Evolutionary conservation across 2,329 filamentous ascomycete genomes (phyloP), one percentile per base, ranked within the genome.

Genomic region (Colletotrichum tropicale): DNA sequence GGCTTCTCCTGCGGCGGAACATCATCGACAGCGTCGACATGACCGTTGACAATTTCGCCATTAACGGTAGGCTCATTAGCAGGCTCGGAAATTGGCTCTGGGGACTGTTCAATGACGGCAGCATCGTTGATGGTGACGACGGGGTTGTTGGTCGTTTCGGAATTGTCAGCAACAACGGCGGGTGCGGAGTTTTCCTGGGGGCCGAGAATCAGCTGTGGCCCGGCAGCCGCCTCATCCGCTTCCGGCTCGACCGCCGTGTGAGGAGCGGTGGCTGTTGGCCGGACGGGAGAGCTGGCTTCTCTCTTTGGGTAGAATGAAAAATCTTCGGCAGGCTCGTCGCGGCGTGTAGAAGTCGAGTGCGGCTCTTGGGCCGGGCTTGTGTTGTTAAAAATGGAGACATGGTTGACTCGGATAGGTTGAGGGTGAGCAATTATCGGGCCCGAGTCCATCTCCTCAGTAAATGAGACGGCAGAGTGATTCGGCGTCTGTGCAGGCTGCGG

Each of bases 341-440:
- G 56, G 15, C 26, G 64, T 9, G 48, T 36, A 32, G 52, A 16
- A 21, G 28, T 62, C 21, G 56, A 16, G 43, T 43, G 55, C 13
- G 32, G 21, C n/a, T 75, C 56, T 64, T 34, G 64, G 58, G 56
- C 56, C 24, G 64, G 21, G 34, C 36, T 21, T 24, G 69, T 43
- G 34, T 55, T 28, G 28, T 67, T 75, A 60, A 77, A 75, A 38
- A 77, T 77, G 36, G 74, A 68, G 30, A 75, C 58, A 12, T 77
- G 71, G 16, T 71, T 77, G 64, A 75, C 55, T 61, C 66, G 75
- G 15, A 78, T 75, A 10, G 76, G 76, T 36, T 72, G 75, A n/a
- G 76, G 76, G 34, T 78, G 71, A 7, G 68, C 75, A 43, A 78
- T 77, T 18, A 75, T 38, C 56, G 60, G 74, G 32, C 74, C 52